Percentiles rank a stretch among this genome's conserved stretches.
Conservation (phyloP, 768 basidiomycete species). For the Pulveroboletus sp. region DNA sequence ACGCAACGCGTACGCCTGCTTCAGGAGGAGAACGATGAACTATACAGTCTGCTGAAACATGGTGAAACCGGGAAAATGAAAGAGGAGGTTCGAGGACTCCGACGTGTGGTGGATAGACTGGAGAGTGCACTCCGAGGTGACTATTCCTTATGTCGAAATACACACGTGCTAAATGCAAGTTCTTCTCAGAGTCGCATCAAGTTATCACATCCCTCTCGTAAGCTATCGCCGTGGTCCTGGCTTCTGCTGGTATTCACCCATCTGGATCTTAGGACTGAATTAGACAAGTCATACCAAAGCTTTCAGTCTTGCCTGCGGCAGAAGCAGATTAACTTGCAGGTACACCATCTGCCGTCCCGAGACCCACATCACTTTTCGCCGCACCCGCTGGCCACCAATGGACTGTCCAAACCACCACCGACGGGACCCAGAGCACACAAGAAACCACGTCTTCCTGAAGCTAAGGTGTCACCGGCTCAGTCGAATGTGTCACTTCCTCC, state of each 20-base stretch:
- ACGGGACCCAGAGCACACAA: conserved; percentile 81
- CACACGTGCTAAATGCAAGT: conserved; percentile 4
- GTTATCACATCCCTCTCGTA: conserved; percentile 69
- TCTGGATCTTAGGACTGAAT: conserved; percentile 51
- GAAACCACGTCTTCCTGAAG: conserved; percentile 67
- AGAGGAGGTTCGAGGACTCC: conserved; percentile 71
- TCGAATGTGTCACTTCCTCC: conserved; percentile 30
- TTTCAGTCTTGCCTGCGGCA: conserved; percentile 45
- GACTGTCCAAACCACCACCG: conserved; percentile 52
- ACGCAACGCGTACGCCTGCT: conserved; percentile 66
- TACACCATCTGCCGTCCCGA: conserved; percentile 38
- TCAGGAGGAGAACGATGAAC: conserved; percentile 85
- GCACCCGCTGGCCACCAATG: conserved; percentile 32
- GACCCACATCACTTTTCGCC: conserved; percentile 37
- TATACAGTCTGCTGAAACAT: conserved; percentile 68
- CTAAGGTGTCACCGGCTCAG: conserved; percentile 32
- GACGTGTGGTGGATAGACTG: conserved; percentile 61
- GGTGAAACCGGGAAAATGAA: conserved; percentile 78
- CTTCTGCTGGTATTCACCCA: conserved; percentile 12
- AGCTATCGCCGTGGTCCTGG: conserved; percentile 28
- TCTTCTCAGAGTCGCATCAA: conserved; percentile 65
- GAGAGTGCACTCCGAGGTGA: conserved; percentile 76
- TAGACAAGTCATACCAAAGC: conserved; percentile 72
- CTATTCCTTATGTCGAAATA: conserved; percentile 3
- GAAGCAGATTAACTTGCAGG: conserved; percentile 28